Evolutionary conservation across 768 basidiomycete species (phyloP).

Genomic region (Hypsizygus marmoreus): DNA sequence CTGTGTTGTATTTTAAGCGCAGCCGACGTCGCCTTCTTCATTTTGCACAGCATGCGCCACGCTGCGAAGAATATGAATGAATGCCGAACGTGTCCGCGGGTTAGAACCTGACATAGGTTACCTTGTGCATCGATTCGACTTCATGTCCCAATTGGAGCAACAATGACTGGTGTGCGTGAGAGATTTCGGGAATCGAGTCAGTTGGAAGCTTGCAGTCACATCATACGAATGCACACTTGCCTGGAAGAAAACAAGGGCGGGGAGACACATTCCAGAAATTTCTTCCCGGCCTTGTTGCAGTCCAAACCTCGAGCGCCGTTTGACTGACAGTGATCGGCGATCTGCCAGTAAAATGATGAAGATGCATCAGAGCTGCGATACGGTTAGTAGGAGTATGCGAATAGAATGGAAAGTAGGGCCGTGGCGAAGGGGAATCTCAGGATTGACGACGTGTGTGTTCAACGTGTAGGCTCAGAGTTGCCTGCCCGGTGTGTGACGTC

Average conservation of each 20-base stretch:
- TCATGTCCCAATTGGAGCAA: slow-evolving; percentile 11
- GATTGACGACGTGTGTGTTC: background rate
- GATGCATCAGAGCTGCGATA: no score
- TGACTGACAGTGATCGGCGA: no score
- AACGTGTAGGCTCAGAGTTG: background rate
- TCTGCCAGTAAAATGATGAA: no score
- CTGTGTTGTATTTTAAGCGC: slow-evolving; percentile 3
- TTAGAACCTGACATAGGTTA: slow-evolving; percentile 2
- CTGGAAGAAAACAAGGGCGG: slow-evolving; percentile 4
- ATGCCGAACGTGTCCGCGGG: slow-evolving; percentile 14
- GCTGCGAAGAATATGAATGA: background rate
- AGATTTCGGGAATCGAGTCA: slow-evolving; percentile 15
- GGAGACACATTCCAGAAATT: slow-evolving; percentile 11
- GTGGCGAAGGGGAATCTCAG: slow-evolving; percentile 4
- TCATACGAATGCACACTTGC: slow-evolving; percentile 11
- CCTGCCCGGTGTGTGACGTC: slow-evolving; percentile 15
- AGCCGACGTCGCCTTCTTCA: slow-evolving; percentile 5
- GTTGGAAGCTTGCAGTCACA: slow-evolving; percentile 1
- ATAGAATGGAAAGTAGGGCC: slow-evolving; percentile 6
- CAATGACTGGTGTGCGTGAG: slow-evolving; percentile 17
- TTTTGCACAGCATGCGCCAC: background rate
- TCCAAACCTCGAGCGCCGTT: no score
- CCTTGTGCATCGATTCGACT: slow-evolving; percentile 7
- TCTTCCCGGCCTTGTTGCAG: background rate
- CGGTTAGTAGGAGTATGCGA: slow-evolving; percentile 3